Base-by-base conservation (phyloP, 139 green algal genomes). In the Yamagishiella unicocca region DNA sequence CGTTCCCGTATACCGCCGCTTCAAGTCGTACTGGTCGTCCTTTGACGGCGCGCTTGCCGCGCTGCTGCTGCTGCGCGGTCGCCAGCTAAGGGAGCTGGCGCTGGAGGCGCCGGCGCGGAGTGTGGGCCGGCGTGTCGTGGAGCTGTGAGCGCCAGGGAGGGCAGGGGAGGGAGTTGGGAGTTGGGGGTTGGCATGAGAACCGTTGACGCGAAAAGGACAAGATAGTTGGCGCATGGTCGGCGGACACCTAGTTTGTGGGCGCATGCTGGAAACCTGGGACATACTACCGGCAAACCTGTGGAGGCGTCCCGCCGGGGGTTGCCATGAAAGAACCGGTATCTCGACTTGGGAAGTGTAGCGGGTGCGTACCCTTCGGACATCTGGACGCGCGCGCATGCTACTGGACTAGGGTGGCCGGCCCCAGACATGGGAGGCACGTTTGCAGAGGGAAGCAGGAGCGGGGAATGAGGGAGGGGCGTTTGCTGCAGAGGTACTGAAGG, bases 1-100 rank as follows among this genome's bases (percentile, higher is more conserved):
- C 61, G 2, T 17, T 4, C 61, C 79, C 40, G 79, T 85, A 19
- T 21, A 75, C 61, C 38, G 29, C 4, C 79, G 79, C 40, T 85
- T 85, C 40, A 10, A 22, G 21, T 62, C 61, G 61, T 85, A 85
- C 79, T 85, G 79, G 79, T 73, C 22, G 31, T 77, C 80, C 31
- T 86, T 43, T 37, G 80, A 86, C 31, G 31, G 80, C 17, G 62
- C 80, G 33, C 42, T 86, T 62, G 80, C 80, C n/a, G 80, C 80
- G 31, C 3, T 53, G 62, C 43, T 77, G 33, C 0, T 27, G 31
- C n/a, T 24, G 31, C 62, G 62, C 0, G 80, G 80, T 22, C 24
- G 27, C 3, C 12, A n/a, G 61, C 64, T 86, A 21, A 25, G 27
- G 80, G 80, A 77, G 43, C 62, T 86, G 80, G 27, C 31, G 43